Percentiles rank a stretch among this genome's conserved stretches.
phyloP scores from a whole-genome alignment of 345 rosid species.

The Boechera stricta region DNA sequence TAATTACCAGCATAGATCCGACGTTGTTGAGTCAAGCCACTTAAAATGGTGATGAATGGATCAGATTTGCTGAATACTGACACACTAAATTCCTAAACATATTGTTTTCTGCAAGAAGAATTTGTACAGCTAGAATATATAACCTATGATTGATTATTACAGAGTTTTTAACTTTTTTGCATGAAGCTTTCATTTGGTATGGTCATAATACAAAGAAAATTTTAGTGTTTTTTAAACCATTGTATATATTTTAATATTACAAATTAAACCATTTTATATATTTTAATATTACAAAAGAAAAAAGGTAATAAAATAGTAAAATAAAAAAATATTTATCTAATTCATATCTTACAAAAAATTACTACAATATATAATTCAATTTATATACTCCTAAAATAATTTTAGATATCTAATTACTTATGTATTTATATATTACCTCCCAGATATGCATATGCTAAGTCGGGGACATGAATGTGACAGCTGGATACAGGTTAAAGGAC shows the following conservation, averaged over 20 bases:
- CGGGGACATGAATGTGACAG: slow-evolving; percentile 44
- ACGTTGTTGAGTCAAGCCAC: background rate
- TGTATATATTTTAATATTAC: background rate
- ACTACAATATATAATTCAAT: too few species aligned
- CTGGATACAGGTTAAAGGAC: slow-evolving; percentile 44
- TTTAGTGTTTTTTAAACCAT: background rate
- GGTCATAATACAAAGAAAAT: background rate
- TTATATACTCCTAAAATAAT: too few species aligned
- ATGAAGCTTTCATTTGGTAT: background rate
- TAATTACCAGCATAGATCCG: background rate
- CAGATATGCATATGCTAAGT: slow-evolving; percentile 9
- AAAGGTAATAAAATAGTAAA: too few species aligned
- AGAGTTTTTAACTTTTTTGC: background rate
- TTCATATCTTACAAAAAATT: too few species aligned
- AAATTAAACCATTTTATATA: background rate
- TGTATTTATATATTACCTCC: background rate
- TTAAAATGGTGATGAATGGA: slow-evolving; percentile 1
- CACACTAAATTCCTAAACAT: background rate
- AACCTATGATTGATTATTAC: background rate
- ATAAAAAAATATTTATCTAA: too few species aligned
- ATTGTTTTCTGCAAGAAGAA: background rate
- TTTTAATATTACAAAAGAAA: background rate
- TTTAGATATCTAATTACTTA: too few species aligned
- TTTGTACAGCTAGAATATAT: background rate
- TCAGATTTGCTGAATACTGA: slow-evolving; percentile 14